Conservation (phyloP, 768 basidiomycete species). For the Baorangia bicolor region DNA sequence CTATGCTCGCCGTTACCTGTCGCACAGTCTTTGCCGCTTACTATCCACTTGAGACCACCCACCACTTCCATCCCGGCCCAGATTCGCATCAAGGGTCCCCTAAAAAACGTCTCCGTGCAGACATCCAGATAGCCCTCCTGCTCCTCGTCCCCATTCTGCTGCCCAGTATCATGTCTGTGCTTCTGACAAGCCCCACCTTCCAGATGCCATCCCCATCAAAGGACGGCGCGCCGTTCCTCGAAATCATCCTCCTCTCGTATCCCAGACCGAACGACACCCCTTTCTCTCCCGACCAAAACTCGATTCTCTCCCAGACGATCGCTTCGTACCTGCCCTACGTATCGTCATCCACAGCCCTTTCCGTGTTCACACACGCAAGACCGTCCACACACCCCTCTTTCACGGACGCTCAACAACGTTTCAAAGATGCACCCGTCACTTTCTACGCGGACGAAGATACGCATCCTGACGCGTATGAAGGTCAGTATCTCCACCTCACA, state of each 20-base stretch:
- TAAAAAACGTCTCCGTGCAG: constrained; percentile 7
- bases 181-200: constrained; percentile 1
- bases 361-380: constrained; percentile 40
- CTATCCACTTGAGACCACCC: neutral
- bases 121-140: constrained; percentile 20
- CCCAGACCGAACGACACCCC: constrained; percentile 37
- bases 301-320: constrained; percentile 38
- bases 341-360: constrained; percentile 29
- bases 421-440: constrained; percentile 21
- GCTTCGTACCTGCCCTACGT: constrained; percentile 38
- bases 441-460: constrained; percentile 33
- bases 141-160: constrained; percentile 17
- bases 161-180: neutral
- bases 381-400: constrained; percentile 33
- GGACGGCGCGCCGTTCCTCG: constrained; percentile 33
- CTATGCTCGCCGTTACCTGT: constrained; percentile 20
- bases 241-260: constrained; percentile 41
- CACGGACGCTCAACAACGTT: constrained; percentile 23
- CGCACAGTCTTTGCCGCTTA: neutral
- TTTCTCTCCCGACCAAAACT: constrained; percentile 13
- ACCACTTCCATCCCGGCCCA: neutral
- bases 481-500: constrained; percentile 41
- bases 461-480: constrained; percentile 21
- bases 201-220: constrained; percentile 15
- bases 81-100: neutral